Evolutionary conservation across 352 stramenopile genomes (phyloP).

Genomic region (Globisporangium megalacanthum): DNA sequence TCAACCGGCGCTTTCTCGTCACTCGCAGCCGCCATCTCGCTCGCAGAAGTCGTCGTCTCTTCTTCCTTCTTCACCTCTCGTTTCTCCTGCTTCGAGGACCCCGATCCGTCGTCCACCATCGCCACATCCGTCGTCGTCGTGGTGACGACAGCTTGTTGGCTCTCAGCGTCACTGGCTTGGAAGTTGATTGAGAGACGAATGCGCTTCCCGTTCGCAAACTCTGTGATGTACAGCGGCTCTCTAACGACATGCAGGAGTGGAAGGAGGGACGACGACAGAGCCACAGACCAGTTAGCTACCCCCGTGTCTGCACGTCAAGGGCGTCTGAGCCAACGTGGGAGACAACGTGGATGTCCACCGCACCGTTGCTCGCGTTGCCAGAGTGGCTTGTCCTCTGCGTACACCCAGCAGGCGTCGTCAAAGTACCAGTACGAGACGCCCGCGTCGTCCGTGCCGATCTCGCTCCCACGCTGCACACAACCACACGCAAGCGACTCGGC

Average conservation of each 20-base stretch:
- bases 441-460: constrained; percentile 71
- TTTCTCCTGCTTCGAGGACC: not conserved
- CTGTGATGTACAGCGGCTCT: constrained; percentile 45
- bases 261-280: not conserved
- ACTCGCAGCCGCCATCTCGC: no score
- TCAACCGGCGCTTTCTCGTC: no score
- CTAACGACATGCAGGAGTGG: constrained; percentile 17
- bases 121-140: not conserved
- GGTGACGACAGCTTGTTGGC: not conserved
- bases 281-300: not conserved
- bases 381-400: constrained; percentile 62
- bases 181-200: constrained; percentile 83
- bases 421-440: constrained; percentile 84
- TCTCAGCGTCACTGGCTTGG: constrained; percentile 11
- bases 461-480: constrained; percentile 41
- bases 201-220: constrained; percentile 70
- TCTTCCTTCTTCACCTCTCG: no score
- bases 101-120: not conserved
- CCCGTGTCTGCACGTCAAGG: no score
- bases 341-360: not conserved
- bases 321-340: not conserved
- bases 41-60: no score
- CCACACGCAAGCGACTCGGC: no score
- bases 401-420: constrained; percentile 81
- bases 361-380: constrained; percentile 45